Evolutionary conservation across 2,329 filamentous ascomycete species (phyloP), one percentile per base, ranked within the genome.

Genomic region (Peltaster fructicola): DNA sequence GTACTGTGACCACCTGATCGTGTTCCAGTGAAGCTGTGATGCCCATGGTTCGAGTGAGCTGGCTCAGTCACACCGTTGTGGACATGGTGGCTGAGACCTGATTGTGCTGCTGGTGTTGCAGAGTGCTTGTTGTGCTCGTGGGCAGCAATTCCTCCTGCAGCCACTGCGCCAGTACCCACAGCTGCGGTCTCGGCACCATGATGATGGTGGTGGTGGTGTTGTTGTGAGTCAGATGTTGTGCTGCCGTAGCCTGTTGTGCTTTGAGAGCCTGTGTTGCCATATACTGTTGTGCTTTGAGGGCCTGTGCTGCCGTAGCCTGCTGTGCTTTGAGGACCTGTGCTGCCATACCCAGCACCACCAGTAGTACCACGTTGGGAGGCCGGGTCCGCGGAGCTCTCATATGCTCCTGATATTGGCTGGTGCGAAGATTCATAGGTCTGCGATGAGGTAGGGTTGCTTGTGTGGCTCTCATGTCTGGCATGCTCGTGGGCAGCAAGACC

Each of bases 41-140:
- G 28, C 17, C 23, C 23, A 26, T 19, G 11, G 12, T 22, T 15
- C 14, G 5, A 8, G 7, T 15, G 13, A 15, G 14, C 18, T 16
- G 14, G 18, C 25, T 23, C 17, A 25, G 8, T 16, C 16, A 10
- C 18, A 24, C 10, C 7, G 4, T 20, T 15, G 8, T n/a, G 8
- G 20, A 19, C 15, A 6, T 15, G 4, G 17, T 15, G 20, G 9
- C 15, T 21, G 14, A 10, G 15, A 20, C 12, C 12, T 10, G 18
- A 12, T 20, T 20, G 18, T 11, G 18, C 24, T 23, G 24, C 17
- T 11, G 14, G 6, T 6, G 13, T 8, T 6, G 8, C 21, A 22
- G 6, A 38, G 20, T 51, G 46, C 25, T 47, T 36, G 1, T 32
- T 33, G 7, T 37, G 36, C 26, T 50, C 46, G 20, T 50, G 37